Evolutionary conservation across 78 protist species (phyloP).

Genomic region (Neovahlkampfia damariscottae): DNA sequence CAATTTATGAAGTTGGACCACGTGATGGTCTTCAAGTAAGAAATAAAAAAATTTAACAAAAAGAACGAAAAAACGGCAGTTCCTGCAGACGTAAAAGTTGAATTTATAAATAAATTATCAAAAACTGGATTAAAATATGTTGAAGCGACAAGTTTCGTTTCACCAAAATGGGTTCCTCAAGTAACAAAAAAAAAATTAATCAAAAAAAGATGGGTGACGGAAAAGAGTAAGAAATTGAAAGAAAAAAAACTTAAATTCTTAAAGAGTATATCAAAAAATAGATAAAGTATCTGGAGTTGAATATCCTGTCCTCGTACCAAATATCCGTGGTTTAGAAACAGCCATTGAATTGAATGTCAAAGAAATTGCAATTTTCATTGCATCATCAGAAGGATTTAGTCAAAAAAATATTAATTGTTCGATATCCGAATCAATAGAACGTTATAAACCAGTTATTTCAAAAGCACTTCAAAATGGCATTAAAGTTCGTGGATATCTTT

Average conservation of each 20-base stretch:
- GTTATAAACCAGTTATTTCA: slow-evolving; percentile 41
- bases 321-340: slow-evolving; percentile 50
- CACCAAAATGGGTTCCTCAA: slow-evolving; percentile 79
- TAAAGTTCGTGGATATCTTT: slow-evolving; percentile 60
- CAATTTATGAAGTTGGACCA: slow-evolving; percentile 82
- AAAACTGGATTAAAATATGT: slow-evolving; percentile 31
- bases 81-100: slow-evolving; percentile 46
- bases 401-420: slow-evolving; percentile 53
- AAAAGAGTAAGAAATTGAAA: too few species aligned
- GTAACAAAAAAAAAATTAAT: slow-evolving; percentile 21
- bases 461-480: slow-evolving; percentile 39
- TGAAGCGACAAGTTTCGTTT: slow-evolving; percentile 77
- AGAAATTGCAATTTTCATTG: slow-evolving; percentile 67
- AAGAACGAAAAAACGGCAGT: slow-evolving; percentile 59
- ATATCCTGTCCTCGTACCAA: slow-evolving; percentile 77
- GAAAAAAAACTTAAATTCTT: too few species aligned
- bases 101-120: slow-evolving; percentile 55
- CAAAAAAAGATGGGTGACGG: slow-evolving; percentile 54
- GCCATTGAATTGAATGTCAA: slow-evolving; percentile 50
- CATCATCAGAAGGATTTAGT: slow-evolving; percentile 64
- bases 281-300: slow-evolving; percentile 23
- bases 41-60: too few species aligned
- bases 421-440: slow-evolving; percentile 52
- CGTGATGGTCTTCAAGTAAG: slow-evolving; percentile 88
- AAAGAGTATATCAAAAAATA: slow-evolving; percentile 21